These are phyloP conservation scores for Lomentospora prolificans DNA, from an alignment of 2,329 filamentous ascomycete species.

Conservation along the genomic window DNA sequence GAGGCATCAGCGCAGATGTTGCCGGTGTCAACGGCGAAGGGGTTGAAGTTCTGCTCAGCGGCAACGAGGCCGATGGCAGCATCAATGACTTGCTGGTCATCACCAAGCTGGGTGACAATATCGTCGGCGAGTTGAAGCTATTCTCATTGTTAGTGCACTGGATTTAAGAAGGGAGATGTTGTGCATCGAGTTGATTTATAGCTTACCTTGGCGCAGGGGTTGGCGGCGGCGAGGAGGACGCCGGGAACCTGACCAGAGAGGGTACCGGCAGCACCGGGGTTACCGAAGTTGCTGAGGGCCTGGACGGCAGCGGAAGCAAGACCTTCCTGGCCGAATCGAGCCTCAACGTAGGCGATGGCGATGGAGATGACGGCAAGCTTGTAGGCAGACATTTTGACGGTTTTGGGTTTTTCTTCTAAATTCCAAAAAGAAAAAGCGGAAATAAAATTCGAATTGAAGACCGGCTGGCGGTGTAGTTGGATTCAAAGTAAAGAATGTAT, in stretches of 20 bases:
- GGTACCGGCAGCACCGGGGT: conserved; percentile 50
- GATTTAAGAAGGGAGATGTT: too few species aligned
- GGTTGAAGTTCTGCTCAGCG: conserved; percentile 61
- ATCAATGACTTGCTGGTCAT: conserved; percentile 46
- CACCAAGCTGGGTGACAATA: conserved; percentile 52
- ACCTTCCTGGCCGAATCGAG: conserved; percentile 57
- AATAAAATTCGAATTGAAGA: conserved; percentile 11
- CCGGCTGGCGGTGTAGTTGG: conserved; percentile 14
- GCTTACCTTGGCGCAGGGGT: conserved; percentile 54
- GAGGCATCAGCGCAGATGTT: conserved; percentile 54
- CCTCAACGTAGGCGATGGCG: conserved; percentile 34
- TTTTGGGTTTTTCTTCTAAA: conserved; percentile 5
- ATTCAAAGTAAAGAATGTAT: conserved; percentile 5
- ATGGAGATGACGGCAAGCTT: conserved; percentile 29
- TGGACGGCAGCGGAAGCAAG: conserved; percentile 43
- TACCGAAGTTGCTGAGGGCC: conserved; percentile 43
- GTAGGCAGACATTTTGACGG: conserved; percentile 29
- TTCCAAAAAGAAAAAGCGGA: conserved; percentile 9
- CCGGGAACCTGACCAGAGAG: conserved; percentile 52
- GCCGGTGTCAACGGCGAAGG: conserved; percentile 48
- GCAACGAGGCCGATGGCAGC: conserved; percentile 54
- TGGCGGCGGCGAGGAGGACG: conserved; percentile 53
- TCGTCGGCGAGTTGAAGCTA: conserved; percentile 54
- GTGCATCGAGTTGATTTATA: too few species aligned
- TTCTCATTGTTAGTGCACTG: conserved; percentile 14